Percentiles rank a stretch among this genome's conserved stretches.
phyloP scores from a whole-genome alignment of 176 grass and related monocot species.

The Ananas comosus region DNA sequence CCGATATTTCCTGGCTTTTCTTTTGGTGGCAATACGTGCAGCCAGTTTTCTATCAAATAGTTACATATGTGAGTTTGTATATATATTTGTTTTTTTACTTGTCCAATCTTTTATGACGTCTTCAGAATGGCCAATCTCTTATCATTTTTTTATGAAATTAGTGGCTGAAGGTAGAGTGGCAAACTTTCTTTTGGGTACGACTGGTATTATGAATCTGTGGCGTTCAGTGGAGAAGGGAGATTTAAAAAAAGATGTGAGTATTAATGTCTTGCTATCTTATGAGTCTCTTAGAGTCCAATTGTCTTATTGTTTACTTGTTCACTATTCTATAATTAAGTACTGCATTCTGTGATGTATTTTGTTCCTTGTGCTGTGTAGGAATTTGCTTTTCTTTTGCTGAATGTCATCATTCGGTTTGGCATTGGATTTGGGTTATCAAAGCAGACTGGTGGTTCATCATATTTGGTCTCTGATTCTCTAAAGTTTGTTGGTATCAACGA shows the following conservation, averaged over 20 bases:
- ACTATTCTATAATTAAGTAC: not conserved
- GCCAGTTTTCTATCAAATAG: constrained; percentile 94
- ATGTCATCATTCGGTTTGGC: constrained; percentile 50
- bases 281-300: not conserved
- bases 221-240: constrained; percentile 39
- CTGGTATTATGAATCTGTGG: constrained; percentile 45
- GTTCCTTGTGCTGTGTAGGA: constrained; percentile 40
- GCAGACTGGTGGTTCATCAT: constrained; percentile 43
- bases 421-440: constrained; percentile 83
- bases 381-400: constrained; percentile 69
- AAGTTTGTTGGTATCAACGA: constrained; percentile 29
- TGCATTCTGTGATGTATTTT: constrained; percentile 26
- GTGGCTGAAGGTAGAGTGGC: constrained; percentile 92
- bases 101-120: not conserved
- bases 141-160: constrained; percentile 27
- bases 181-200: constrained; percentile 80
- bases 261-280: constrained; percentile 15
- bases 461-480: constrained; percentile 38
- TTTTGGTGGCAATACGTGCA: constrained; percentile 59
- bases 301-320: constrained; percentile 7
- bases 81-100: constrained; percentile 20
- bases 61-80: constrained; percentile 86
- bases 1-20: constrained; percentile 43
- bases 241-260: constrained; percentile 50
- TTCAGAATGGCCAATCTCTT: not conserved